phyloP scores from a whole-genome alignment of 2,329 filamentous ascomycete species.

The Elsinoe arachidis region DNA sequence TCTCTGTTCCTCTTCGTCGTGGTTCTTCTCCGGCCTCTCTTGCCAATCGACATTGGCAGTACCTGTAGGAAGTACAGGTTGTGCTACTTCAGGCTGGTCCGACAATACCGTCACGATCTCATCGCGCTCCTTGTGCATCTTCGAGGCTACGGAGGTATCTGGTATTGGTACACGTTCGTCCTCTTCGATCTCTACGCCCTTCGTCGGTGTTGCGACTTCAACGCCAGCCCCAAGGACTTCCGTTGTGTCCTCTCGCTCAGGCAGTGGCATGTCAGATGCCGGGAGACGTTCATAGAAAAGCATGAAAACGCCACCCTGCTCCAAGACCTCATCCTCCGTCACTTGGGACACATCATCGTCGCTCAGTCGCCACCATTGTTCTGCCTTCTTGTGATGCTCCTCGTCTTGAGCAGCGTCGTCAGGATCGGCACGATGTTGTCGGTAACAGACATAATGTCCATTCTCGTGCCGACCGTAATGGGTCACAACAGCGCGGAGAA shows the following conservation, averaged over 20 bases:
- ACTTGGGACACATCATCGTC: conserved; percentile 75
- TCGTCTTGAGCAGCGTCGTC: conserved; percentile 12
- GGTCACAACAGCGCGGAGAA: conserved; percentile 74
- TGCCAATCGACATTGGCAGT: neutral
- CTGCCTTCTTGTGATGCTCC: conserved; percentile 25
- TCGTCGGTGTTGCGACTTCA: neutral
- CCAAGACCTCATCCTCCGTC: conserved; percentile 62
- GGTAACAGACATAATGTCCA: conserved; percentile 89
- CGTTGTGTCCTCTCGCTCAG: neutral
- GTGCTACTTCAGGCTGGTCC: too few species aligned
- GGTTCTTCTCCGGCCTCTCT: neutral
- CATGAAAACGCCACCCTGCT: conserved; percentile 85
- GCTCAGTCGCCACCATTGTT: conserved; percentile 83
- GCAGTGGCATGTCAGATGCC: too few species aligned
- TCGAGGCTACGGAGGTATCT: too few species aligned
- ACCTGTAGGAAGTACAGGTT: neutral
- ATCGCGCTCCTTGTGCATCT: too few species aligned
- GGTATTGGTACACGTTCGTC: too few species aligned
- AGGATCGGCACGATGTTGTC: conserved; percentile 49
- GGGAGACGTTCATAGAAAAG: conserved; percentile 75
- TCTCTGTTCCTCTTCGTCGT: neutral
- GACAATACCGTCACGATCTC: too few species aligned
- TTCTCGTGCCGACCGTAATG: conserved; percentile 90
- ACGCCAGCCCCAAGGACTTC: neutral
- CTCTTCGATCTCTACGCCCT: too few species aligned